Evolutionary conservation across 306 rosid genomes (phyloP), one percentile per base, ranked within the genome.

Genomic region (Glycine latifolia): DNA sequence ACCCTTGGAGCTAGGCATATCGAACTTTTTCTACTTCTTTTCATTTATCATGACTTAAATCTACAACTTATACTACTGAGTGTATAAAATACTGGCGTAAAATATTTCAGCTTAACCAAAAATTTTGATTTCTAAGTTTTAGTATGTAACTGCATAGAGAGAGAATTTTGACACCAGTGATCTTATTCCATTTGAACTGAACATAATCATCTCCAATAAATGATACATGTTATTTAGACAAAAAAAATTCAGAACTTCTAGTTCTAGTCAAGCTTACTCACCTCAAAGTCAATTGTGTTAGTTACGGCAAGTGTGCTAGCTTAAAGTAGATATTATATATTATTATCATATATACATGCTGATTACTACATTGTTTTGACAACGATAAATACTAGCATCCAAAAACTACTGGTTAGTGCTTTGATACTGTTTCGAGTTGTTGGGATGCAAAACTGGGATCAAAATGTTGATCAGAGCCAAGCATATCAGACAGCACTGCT

Each of bases 371-470:
- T 52, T 52, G 63, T 54, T 49, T 48, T 76, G 82, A 52, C 50
- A 77, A 53, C 48, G 82, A 83, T 60, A 54, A 82, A 69, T 9
- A 31, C 67, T 9, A 70, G 47, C 3, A 39, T 60, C 73, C 73
- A 69, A 52, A 76, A 44, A 37, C 33, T 31, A 35, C 39, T 46
- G 7, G 77, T n/a, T 46, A 81, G 54, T 31, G 61, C 26, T 58
- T 80, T 80, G 66, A 68, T 54, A 79, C 49, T 12, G 71, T 65
- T 80, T 52, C 10, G 17, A 69, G 79, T 75, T 66, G 93, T 54
- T 77, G 84, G 85, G 77, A 77, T 84, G 76, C 82, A 84, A 50
- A 35, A 52, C 39, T 39, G 13, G 85, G 79, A 87, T 79, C 69
- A 50, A 67, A 65, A 76, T 67, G 66, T 66, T 68, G 75, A 70